Evolutionary conservation across 1,139 yeast species (phyloP).

Genomic region (Kluyveromyces sp.): DNA sequence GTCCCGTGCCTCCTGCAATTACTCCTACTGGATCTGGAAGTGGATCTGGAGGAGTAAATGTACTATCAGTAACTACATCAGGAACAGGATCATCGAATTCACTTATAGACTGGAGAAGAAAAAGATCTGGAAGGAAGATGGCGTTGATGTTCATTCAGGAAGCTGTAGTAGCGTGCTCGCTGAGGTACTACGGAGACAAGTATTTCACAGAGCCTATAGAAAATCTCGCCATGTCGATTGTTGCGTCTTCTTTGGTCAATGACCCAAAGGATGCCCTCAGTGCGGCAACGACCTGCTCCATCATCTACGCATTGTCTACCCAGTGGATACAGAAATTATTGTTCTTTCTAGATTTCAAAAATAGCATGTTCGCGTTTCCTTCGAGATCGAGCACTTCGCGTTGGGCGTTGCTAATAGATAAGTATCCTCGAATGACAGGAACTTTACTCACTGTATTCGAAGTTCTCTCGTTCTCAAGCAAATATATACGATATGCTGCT

Average conservation of each 20-base stretch:
- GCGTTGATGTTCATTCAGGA: slow-evolving; percentile 14
- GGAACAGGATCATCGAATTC: neutral
- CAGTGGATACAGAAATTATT: slow-evolving; percentile 8
- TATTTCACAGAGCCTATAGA: slow-evolving; percentile 24
- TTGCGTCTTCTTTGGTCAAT: slow-evolving; percentile 29
- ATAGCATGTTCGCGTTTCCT: slow-evolving; percentile 1
- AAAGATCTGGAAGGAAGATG: slow-evolving; percentile 1
- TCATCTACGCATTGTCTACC: slow-evolving; percentile 22
- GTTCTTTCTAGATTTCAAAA: slow-evolving; percentile 5
- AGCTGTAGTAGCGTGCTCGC: slow-evolving; percentile 17
- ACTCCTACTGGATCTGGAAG: neutral
- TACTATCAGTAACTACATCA: neutral
- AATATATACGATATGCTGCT: slow-evolving; percentile 7
- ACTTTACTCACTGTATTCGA: slow-evolving; percentile 2
- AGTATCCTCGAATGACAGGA: slow-evolving; percentile 1
- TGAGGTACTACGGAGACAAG: slow-evolving; percentile 18
- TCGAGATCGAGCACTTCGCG: slow-evolving; percentile 3
- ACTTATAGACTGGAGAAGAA: neutral
- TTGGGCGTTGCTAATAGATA: slow-evolving; percentile 5
- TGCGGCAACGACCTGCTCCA: slow-evolving; percentile 26
- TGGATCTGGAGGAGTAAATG: neutral
- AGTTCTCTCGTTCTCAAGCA: slow-evolving; percentile 6
- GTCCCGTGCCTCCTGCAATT: neutral
- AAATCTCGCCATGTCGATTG: slow-evolving; percentile 24
- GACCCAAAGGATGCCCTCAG: slow-evolving; percentile 26